These are phyloP conservation scores for Geotrichum fermentans DNA, from an alignment of 1,139 yeast genomes.

Conservation along the genomic window DNA sequence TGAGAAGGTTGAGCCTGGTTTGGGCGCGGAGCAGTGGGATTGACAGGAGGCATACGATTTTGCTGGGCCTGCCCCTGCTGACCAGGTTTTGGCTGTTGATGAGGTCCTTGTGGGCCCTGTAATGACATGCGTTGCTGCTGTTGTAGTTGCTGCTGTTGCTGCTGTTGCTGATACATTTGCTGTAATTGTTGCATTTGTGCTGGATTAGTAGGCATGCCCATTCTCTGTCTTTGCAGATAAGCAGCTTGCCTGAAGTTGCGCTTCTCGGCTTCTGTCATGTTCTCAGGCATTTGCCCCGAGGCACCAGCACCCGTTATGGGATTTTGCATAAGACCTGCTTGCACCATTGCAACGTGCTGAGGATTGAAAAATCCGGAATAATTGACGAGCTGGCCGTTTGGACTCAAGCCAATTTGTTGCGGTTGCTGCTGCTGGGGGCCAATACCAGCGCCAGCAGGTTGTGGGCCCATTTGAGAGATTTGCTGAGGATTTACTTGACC, in stretches of 20 bases:
- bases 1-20: constrained; percentile 6
- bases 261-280: constrained; percentile 31
- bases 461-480: constrained; percentile 23
- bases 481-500: constrained; percentile 16
- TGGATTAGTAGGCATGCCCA: constrained; percentile 9
- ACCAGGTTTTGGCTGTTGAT: constrained; percentile 22
- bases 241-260: constrained; percentile 23
- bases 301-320: no score
- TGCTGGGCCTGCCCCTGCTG: constrained; percentile 30
- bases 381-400: constrained; percentile 16
- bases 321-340: constrained; percentile 14
- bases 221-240: constrained; percentile 3
- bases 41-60: constrained; percentile 30
- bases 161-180: constrained; percentile 23
- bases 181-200: constrained; percentile 27
- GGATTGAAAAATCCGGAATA: constrained; percentile 9
- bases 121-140: constrained; percentile 19
- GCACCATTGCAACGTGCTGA: constrained; percentile 17
- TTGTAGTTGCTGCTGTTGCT: constrained; percentile 23
- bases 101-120: constrained; percentile 21
- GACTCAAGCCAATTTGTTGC: constrained; percentile 12
- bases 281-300: constrained; percentile 25
- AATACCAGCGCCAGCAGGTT: constrained; percentile 20
- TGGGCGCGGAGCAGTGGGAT: constrained; percentile 29
- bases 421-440: constrained; percentile 26